A percentile compares a stretch with the other conserved stretches of the same genome.
Evolutionary conservation across 2,329 filamentous ascomycete species (phyloP).

Genomic region (Colletotrichum magnum): DNA sequence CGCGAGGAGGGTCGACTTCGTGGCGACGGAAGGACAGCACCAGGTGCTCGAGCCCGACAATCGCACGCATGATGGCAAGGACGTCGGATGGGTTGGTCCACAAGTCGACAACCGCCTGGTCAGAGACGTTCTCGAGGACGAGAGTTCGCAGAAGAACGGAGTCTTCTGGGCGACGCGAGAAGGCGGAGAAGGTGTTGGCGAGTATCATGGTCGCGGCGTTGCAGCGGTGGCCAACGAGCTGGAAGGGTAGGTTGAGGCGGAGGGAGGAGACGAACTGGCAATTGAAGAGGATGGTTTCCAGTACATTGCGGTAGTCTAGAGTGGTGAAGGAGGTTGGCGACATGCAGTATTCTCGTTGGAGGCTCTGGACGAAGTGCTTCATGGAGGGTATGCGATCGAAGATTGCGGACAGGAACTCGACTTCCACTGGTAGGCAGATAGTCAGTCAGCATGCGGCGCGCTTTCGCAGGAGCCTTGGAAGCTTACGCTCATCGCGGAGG

Average conservation of each 20-base stretch:
- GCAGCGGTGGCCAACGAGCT: conserved; percentile 61
- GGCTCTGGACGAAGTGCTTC: conserved; percentile 58
- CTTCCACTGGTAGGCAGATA: conserved; percentile 56
- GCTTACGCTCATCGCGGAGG: conserved; percentile 63
- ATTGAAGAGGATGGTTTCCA: conserved; percentile 59
- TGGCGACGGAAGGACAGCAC: conserved; percentile 63
- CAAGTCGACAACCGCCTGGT: conserved; percentile 62
- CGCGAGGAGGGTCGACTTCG: conserved; percentile 51
- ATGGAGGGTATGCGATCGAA: conserved; percentile 63
- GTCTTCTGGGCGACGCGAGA: conserved; percentile 61
- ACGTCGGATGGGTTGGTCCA: conserved; percentile 67
- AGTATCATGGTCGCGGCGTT: conserved; percentile 65
- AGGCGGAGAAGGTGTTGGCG: conserved; percentile 65
- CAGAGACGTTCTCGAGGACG: conserved; percentile 65
- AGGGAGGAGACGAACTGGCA: conserved; percentile 61
- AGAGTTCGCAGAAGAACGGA: conserved; percentile 59
- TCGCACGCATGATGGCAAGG: conserved; percentile 60
- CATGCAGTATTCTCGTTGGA: conserved; percentile 64
- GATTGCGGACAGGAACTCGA: conserved; percentile 61
- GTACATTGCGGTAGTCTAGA: conserved; percentile 58
- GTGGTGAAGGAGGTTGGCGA: conserved; percentile 64
- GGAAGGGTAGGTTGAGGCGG: conserved; percentile 67
- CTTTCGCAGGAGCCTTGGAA: background rate
- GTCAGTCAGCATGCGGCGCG: conserved; percentile 2
- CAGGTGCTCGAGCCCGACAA: conserved; percentile 59